Conservation (phyloP, 2,329 filamentous ascomycete species). For the Setomelanomma holmii region DNA sequence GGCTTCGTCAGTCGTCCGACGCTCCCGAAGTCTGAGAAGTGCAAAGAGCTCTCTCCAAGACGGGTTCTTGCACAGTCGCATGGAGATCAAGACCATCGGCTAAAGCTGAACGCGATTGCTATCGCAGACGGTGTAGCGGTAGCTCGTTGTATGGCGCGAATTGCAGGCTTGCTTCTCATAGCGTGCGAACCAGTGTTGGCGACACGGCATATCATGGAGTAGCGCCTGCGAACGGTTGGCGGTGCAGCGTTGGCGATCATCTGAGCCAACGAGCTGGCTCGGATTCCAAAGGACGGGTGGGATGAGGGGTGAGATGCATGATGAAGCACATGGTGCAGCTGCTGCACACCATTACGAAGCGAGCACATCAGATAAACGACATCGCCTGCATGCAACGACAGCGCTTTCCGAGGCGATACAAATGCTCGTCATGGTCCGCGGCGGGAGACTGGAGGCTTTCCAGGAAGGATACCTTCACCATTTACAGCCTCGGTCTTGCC, state of each 20-base stretch:
- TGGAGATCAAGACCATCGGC: too few relatives aligned
- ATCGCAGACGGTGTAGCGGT: neutral
- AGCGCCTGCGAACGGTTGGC: constrained; percentile 13
- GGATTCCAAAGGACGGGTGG: constrained; percentile 11
- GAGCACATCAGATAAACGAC: constrained; percentile 13
- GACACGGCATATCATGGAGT: neutral
- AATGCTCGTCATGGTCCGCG: neutral
- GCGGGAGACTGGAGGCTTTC: neutral
- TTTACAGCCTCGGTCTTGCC: neutral
- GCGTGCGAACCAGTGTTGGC: neutral
- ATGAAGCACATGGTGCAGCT: constrained; percentile 35
- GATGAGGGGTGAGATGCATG: constrained; percentile 24
- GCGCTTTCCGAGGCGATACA: neutral
- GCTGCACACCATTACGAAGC: constrained; percentile 21
- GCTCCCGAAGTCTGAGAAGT: too few relatives aligned
- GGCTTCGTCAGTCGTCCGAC: too few relatives aligned
- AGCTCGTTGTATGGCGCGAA: neutral
- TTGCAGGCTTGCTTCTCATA: neutral
- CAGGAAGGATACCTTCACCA: neutral
- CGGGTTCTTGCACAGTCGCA: too few relatives aligned
- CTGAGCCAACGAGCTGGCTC: constrained; percentile 13
- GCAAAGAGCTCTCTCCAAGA: too few relatives aligned
- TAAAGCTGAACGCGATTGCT: neutral
- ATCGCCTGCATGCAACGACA: constrained; percentile 7
- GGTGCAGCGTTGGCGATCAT: neutral